Evolutionary conservation across 2,329 filamentous ascomycete species (phyloP), one percentile per base, ranked within the genome.

Genomic region (Conoideocrella luteorostrata): DNA sequence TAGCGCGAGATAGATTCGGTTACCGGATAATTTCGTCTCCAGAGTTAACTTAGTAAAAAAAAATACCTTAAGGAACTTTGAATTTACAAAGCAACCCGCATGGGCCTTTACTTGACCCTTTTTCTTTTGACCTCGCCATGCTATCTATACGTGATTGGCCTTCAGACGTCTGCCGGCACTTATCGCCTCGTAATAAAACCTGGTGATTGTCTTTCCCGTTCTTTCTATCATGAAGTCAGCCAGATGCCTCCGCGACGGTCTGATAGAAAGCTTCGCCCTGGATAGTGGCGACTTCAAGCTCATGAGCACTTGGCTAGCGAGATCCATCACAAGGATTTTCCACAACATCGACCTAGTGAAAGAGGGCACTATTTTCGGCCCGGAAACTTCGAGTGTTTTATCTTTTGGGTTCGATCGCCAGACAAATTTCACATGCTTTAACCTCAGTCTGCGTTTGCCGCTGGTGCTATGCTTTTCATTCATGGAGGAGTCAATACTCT

Each of bases 241-340:
- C 77, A 49, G 78, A 75, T 65, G 70, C 60, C 77, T 88, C 91
- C 61, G 78, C 67, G 43, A 95, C 77, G 47, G 77, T 71, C 66
- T 85, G 69, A 69, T 86, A 95, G 72, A 97, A 98, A 43, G 70
- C 61, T 75, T 88, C 82, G 67, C 93, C 93, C 72, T 98, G 93
- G 55, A 77, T 77, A 50, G 73, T 76, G 47, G 93, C 93, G 50
- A 97, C 62, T 65, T 86, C 75, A 50, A 95, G 70, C 75, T 98
- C 93, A 55, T 80, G 74, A 7, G 70, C 62, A 13, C 75, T 71
- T 39, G 93, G 93, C 74, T 91, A 83, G 60, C 93, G 84, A 47
- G 84, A 88, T 56, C 93, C 93, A 57, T 96, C 88, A 47, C 62
- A 67, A 64, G 33, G 60, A 65, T 54, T 69, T 68, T 44, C 53